Evolutionary conservation across 1,284 basidiomycete species (phyloP).

Genomic region (Irpex sp.): DNA sequence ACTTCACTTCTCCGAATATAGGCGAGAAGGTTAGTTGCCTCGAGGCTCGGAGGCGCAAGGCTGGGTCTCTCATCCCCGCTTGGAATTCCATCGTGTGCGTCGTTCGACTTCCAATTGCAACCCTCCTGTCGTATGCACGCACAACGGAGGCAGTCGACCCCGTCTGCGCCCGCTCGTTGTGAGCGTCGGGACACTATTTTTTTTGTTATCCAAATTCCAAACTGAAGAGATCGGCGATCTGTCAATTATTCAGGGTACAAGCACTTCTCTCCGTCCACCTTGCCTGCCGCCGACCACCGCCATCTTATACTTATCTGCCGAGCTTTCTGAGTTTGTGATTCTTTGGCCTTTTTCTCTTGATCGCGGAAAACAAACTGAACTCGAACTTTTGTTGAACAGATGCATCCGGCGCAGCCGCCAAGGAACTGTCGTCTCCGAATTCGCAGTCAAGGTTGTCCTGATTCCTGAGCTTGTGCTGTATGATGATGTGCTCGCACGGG

Average conservation of each 20-base stretch:
- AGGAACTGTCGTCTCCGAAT: not conserved
- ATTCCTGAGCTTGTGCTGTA: too few species aligned
- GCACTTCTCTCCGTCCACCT: not conserved
- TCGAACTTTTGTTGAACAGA: not conserved
- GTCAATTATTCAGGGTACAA: not conserved
- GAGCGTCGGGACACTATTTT: not conserved
- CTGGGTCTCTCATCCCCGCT: not conserved
- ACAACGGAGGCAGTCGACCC: not conserved
- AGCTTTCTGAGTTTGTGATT: not conserved
- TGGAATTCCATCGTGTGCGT: not conserved
- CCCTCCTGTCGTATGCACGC: too few species aligned
- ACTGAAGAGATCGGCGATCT: not conserved
- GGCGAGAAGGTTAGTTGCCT: not conserved
- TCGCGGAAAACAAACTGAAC: not conserved
- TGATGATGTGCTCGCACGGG: too few species aligned
- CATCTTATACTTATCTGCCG: not conserved
- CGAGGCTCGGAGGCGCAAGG: not conserved
- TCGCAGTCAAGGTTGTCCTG: not conserved
- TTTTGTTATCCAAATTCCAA: not conserved
- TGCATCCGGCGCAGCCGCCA: not conserved
- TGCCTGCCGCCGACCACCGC: not conserved
- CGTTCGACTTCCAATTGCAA: too few species aligned
- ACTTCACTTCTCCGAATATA: not conserved
- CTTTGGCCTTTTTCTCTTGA: not conserved
- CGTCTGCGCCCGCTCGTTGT: not conserved